phyloP scores from a whole-genome alignment of 1,284 basidiomycete species.

The Pseudozyma flocculosa region DNA sequence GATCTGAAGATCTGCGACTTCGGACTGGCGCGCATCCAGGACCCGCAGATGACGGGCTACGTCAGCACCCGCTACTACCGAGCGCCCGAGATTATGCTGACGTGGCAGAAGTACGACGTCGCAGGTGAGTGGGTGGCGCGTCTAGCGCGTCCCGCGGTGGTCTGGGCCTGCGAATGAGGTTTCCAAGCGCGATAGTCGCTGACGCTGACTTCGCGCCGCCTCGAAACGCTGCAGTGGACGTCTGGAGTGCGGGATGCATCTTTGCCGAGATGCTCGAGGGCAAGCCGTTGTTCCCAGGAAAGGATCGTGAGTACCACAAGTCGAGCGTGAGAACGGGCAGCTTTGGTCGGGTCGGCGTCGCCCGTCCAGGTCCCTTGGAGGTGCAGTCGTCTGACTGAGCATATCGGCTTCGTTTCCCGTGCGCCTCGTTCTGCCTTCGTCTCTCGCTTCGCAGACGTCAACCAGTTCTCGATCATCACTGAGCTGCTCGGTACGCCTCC shows the following conservation, averaged over 20 bases:
- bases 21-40: constrained; percentile 85
- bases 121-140: constrained; percentile 61
- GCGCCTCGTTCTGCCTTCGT: background rate
- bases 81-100: constrained; percentile 99
- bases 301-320: constrained; percentile 74
- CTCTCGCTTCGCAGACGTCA: constrained; percentile 71
- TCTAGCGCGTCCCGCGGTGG: too few relatives aligned
- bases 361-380: too few relatives aligned
- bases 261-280: constrained; percentile 99
- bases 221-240: constrained; percentile 73
- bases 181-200: too few relatives aligned
- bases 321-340: too few relatives aligned
- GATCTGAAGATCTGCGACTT: constrained; percentile 99
- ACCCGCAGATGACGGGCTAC: constrained; percentile 99
- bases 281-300: constrained; percentile 97
- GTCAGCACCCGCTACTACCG: constrained; percentile 98
- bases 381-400: background rate
- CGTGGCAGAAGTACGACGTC: constrained; percentile 99
- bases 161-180: too few relatives aligned
- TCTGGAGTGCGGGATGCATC: constrained; percentile 99
- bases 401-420: background rate
- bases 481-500: constrained; percentile 96
- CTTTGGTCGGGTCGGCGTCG: too few relatives aligned
- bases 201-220: too few relatives aligned
- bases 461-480: constrained; percentile 99